Base-by-base conservation (phyloP, 1,284 basidiomycete species). In the Microstroma glucosiphilum region DNA sequence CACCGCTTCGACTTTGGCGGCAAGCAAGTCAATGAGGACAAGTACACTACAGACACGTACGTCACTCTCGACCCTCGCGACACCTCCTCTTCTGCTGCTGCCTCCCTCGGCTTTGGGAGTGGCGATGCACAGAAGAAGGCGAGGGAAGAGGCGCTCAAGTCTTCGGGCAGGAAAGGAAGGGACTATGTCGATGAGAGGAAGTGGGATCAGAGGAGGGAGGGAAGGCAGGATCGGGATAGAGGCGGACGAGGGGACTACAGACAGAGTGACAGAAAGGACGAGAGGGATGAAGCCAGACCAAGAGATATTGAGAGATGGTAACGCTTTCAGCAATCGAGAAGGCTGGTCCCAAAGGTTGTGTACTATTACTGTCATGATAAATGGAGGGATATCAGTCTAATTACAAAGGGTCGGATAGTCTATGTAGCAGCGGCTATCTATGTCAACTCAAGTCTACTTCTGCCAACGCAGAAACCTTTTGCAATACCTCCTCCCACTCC, bases 401-500 rank as follows among this genome's bases (percentile, higher is more conserved):
- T 37, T 37, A 37, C 30, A 37, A 37, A 9, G 4, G 30, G 4
- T 9, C 30, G 30, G 9, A 37, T 37, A 9, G 9, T 37, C 30
- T 37, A 37, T 37, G 4, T 3, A 37, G 30, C 30, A 37, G 30
- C 30, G 30, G 3, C 30, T 37, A 4, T 37, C 30, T 37, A 37
- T 9, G 6, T 48, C 43, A 48, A 48, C 51, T 21, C 19, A 54
- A 40, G 23, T 60, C 65, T 8, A 68, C 48, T 13, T 55, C 37
- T 30, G 60, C 60, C 23, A 72, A 56, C 2, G 70, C 62, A 21
- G 56, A 46, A 1, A 77, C 84, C 78, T 97, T 97, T 19, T 87
- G 84, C 19, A 88, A 76, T 83, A 96, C 94, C 79, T 98, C 94
- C 11, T 91, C 89, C 93, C 93, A 97, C 78, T 97, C 94, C 9